These are phyloP conservation scores for Penicillium sp. DNA, from an alignment of 2,329 filamentous ascomycete genomes.

Conservation along the genomic window DNA sequence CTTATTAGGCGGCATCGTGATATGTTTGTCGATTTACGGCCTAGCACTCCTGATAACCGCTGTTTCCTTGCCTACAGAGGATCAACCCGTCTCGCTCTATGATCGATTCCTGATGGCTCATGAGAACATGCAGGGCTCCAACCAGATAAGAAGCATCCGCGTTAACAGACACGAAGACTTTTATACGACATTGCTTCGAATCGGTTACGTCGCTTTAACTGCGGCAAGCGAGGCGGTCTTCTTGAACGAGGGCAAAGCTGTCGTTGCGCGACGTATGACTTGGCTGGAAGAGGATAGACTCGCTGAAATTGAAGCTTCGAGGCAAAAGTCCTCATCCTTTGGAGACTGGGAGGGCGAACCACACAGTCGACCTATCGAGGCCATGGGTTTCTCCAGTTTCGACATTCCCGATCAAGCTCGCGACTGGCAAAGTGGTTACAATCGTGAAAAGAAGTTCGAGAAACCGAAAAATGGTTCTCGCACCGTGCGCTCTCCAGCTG, in stretches of 20 bases:
- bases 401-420: conserved; percentile 31
- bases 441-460: conserved; percentile 45
- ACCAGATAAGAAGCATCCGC: conserved; percentile 74
- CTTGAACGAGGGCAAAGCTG: conserved; percentile 77
- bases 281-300: conserved; percentile 90
- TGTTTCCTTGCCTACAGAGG: conserved; percentile 57
- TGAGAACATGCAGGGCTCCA: conserved; percentile 85
- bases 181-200: conserved; percentile 81
- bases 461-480: conserved; percentile 35
- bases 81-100: conserved; percentile 45
- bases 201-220: conserved; percentile 82
- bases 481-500: conserved; percentile 36
- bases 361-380: conserved; percentile 28
- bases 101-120: conserved; percentile 69
- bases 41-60: conserved; percentile 74
- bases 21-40: conserved; percentile 73
- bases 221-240: conserved; percentile 96
- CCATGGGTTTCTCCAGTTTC: conserved; percentile 34
- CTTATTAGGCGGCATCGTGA: conserved; percentile 71
- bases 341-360: conserved; percentile 17
- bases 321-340: conserved; percentile 27
- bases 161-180: conserved; percentile 90
- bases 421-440: conserved; percentile 48
- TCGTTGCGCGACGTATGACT: conserved; percentile 71
- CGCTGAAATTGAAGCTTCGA: conserved; percentile 63